Base-by-base conservation (phyloP, 2,329 filamentous ascomycete genomes). In the Arthrobotrys pseudoclavata region DNA sequence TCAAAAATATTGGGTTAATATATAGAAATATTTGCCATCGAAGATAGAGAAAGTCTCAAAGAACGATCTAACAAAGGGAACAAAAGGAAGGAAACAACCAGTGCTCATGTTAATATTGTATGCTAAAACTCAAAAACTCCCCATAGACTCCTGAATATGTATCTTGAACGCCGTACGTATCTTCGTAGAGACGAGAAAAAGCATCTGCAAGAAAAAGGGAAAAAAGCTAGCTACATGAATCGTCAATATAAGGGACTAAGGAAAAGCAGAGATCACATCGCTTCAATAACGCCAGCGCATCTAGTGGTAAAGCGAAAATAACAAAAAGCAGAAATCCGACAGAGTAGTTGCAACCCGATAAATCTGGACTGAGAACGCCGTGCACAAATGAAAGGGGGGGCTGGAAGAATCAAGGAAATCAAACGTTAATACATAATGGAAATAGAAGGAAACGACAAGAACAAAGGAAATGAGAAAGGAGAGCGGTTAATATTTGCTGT, bases 241-340 rank as follows among this genome's bases (percentile, higher is more conserved):
- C 62, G 55, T 24, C 34, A 42, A 60, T 60, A n/a, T 3, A 60
- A 60, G 6, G 31, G 9, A 37, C 3, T 9, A 18, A 22, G 64
- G 12, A 69, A 69, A 69, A 13, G 20, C 18, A 34, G 50, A 63
- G 26, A 70, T 31, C 64, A 61, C 18, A 40, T 69, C 57, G 67
- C 74, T 77, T 71, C 47, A 47, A 60, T 37, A 77, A 77, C 74
- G 74, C 74, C 74, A 77, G 74, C 74, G 74, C 53, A 77, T 77
- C 74, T 77, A 77, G 67, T 60, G 26, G 60, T 57, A 69, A 61
- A 37, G 66, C 60, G 60, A 66, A 40, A 60, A 52, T 52, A 66
- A 52, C 24, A 60, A 50, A 45, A 53, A 22, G 7, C 55, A 60
- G 31, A 68, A 26, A 50, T 60, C 24, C 24, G 40, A 50, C n/a